These are phyloP conservation scores for Erythrobasidium yunnanense DNA, from an alignment of 768 basidiomycete genomes.

Conservation along the genomic window DNA sequence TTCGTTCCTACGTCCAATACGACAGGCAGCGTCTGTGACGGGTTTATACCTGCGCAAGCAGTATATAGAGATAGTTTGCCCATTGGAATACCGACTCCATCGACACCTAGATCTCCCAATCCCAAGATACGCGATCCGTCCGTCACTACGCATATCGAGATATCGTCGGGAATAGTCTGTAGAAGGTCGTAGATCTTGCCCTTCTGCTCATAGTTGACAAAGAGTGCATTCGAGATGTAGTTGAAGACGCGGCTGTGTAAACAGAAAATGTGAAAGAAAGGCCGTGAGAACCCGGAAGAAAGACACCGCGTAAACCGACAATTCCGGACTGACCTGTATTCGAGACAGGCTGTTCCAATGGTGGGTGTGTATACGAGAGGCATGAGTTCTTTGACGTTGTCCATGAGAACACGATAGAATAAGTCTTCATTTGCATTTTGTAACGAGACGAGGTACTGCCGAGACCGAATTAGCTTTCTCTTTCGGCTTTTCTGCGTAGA, in stretches of 20 bases:
- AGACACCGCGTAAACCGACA: no score
- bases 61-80: slow-evolving; percentile 68
- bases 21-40: slow-evolving; percentile 56
- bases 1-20: slow-evolving; percentile 83
- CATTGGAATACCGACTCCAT: slow-evolving; percentile 55
- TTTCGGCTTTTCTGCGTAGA: neutral
- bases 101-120: slow-evolving; percentile 49
- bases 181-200: slow-evolving; percentile 64
- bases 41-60: slow-evolving; percentile 7
- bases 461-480: neutral
- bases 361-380: slow-evolving; percentile 87
- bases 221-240: slow-evolving; percentile 39
- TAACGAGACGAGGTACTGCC: slow-evolving; percentile 20
- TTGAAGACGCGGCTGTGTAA: slow-evolving; percentile 22
- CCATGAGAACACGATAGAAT: slow-evolving; percentile 24
- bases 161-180: slow-evolving; percentile 52
- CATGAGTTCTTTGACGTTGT: slow-evolving; percentile 48
- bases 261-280: neutral
- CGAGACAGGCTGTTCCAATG: slow-evolving; percentile 57
- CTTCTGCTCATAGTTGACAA: slow-evolving; percentile 67
- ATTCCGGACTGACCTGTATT: slow-evolving; percentile 39
- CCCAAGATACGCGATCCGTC: slow-evolving; percentile 89
- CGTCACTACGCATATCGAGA: slow-evolving; percentile 79
- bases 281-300: neutral
- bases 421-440: slow-evolving; percentile 17